Conservation (phyloP, 2,329 filamentous ascomycete species). For the Fusarium sp. region DNA sequence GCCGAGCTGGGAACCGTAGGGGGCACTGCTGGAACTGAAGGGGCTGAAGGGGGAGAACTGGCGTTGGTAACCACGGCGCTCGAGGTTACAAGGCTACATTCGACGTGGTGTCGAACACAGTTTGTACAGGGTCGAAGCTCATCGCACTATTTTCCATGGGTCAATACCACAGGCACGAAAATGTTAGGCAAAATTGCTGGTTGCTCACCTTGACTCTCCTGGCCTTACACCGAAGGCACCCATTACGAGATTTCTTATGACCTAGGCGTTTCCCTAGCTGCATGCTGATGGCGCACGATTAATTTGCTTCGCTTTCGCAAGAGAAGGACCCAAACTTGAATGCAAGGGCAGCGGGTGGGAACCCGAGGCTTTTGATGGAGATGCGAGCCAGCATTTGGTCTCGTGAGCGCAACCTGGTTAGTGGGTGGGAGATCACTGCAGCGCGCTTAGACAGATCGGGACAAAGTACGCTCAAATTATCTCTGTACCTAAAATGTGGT, state of each 20-base stretch:
- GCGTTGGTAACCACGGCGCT: background rate
- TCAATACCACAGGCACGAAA: background rate
- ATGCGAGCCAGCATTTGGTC: background rate
- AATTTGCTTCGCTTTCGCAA: background rate
- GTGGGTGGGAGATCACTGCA: background rate
- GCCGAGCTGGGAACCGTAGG: background rate
- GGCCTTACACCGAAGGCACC: background rate
- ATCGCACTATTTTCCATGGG: background rate
- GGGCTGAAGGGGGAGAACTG: background rate
- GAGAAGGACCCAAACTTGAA: background rate
- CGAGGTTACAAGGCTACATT: background rate
- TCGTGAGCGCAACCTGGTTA: background rate
- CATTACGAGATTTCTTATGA: background rate
- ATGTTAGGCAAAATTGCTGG: background rate
- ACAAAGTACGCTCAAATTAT: background rate
- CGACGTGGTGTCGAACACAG: background rate
- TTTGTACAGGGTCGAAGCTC: background rate
- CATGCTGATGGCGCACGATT: background rate
- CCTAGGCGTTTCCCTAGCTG: background rate
- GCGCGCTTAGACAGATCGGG: background rate
- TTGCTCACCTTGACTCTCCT: background rate
- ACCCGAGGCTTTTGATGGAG: background rate
- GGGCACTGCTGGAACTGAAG: background rate
- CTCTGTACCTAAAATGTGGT: background rate
- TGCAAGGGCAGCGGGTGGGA: background rate